Evolutionary conservation across 2,329 filamentous ascomycete genomes (phyloP).

Genomic region (Apiospora koreana): DNA sequence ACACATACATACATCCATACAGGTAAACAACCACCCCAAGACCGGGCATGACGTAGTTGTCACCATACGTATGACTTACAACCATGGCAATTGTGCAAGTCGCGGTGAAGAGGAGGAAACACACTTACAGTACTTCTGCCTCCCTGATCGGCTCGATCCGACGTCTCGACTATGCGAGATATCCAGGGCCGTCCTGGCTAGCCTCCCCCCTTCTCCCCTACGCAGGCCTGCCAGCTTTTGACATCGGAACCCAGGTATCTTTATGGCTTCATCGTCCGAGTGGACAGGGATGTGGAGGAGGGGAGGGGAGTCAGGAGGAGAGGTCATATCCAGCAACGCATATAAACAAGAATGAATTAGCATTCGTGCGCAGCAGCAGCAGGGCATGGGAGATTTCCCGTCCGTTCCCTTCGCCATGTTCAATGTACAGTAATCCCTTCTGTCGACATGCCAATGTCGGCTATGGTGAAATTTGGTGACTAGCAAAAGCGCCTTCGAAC

Average conservation of each 20-base stretch:
- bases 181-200: conserved; percentile 1
- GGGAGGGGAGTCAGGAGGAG: neutral
- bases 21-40: no score
- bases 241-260: neutral
- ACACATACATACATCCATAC: neutral
- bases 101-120: neutral
- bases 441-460: neutral
- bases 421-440: neutral
- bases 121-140: neutral
- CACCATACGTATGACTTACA: neutral
- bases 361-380: no score
- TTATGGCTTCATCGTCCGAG: neutral
- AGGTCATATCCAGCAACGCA: neutral
- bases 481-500: neutral
- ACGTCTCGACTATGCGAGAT: neutral
- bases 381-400: neutral
- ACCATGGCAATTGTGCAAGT: neutral
- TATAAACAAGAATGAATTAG: neutral
- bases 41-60: neutral
- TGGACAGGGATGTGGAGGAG: neutral
- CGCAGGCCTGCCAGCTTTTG: neutral
- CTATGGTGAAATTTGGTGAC: neutral
- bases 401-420: neutral
- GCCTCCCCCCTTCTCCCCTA: neutral
- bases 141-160: conserved; percentile 8